A percentile compares a stretch with the other conserved stretches of the same genome.
Conservation (phyloP, 2,329 filamentous ascomycete species). For the Diplodia seriata region DNA sequence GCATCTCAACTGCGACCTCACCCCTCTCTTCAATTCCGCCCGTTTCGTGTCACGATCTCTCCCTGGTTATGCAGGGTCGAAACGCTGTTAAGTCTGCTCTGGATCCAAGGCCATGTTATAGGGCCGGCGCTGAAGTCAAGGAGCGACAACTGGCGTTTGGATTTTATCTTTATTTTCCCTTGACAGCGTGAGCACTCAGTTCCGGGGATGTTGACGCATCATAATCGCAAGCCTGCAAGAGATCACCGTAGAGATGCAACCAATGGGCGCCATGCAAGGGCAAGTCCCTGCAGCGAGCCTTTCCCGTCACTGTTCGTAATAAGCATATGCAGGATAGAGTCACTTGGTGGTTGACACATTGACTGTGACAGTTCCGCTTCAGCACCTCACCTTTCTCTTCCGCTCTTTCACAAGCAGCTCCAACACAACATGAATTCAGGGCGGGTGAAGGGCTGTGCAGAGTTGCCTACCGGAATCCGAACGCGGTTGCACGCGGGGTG, state of each 20-base stretch:
- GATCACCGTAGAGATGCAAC: neutral
- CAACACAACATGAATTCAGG: neutral
- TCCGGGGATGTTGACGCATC: neutral
- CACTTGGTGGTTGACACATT: constrained; percentile 3
- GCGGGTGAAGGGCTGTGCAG: too few relatives aligned
- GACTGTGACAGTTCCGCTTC: neutral
- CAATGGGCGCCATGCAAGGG: neutral
- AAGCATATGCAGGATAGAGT: neutral
- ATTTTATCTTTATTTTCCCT: neutral
- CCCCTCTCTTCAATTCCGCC: neutral
- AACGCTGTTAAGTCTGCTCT: neutral
- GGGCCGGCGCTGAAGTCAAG: neutral
- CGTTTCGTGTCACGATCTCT: neutral
- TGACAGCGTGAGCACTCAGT: neutral
- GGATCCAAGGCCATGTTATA: neutral
- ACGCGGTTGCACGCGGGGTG: neutral
- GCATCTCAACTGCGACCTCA: constrained; percentile 3
- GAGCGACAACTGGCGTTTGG: neutral
- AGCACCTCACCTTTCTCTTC: neutral
- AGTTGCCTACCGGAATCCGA: too few relatives aligned
- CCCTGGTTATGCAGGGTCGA: constrained; percentile 10
- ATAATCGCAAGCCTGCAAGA: neutral
- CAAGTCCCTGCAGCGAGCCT: neutral
- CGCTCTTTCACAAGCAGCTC: neutral
- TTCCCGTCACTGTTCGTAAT: neutral